These are phyloP conservation scores for Exophiala mesophila DNA, from an alignment of 2,329 filamentous ascomycete species.

Conservation along the genomic window DNA sequence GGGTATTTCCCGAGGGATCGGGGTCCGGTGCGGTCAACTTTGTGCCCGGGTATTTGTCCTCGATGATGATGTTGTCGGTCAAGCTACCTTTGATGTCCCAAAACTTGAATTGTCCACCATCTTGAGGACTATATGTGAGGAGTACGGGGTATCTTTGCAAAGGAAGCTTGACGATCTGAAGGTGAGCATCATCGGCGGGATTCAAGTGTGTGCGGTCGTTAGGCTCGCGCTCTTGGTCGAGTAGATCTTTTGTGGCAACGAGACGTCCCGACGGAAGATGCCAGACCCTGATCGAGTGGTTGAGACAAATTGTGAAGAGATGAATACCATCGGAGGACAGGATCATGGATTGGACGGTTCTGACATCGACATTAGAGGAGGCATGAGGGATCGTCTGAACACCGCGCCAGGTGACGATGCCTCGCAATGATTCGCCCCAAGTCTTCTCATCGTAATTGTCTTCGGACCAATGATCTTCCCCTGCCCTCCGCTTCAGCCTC, in stretches of 20 bases:
- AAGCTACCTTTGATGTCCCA: constrained; percentile 68
- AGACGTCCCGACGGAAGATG: constrained; percentile 77
- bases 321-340: constrained; percentile 44
- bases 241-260: constrained; percentile 69
- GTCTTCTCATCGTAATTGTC: constrained; percentile 45
- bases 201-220: constrained; percentile 74
- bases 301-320: constrained; percentile 76
- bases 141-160: constrained; percentile 38
- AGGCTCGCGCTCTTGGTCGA: constrained; percentile 61
- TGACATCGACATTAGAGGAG: constrained; percentile 39
- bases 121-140: constrained; percentile 82
- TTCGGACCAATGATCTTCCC: constrained; percentile 46
- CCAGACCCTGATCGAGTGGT: constrained; percentile 87
- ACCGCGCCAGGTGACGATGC: constrained; percentile 42
- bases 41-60: constrained; percentile 63
- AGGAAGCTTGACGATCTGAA: constrained; percentile 60
- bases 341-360: constrained; percentile 40
- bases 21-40: constrained; percentile 61
- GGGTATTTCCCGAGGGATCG: constrained; percentile 61
- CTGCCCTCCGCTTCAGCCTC: constrained; percentile 60
- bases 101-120: constrained; percentile 88
- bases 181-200: constrained; percentile 69
- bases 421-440: constrained; percentile 46
- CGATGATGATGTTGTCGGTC: constrained; percentile 56
- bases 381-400: constrained; percentile 41